phyloP scores from a whole-genome alignment of 2,329 filamentous ascomycete species.

The Fusarium ramigenum region DNA sequence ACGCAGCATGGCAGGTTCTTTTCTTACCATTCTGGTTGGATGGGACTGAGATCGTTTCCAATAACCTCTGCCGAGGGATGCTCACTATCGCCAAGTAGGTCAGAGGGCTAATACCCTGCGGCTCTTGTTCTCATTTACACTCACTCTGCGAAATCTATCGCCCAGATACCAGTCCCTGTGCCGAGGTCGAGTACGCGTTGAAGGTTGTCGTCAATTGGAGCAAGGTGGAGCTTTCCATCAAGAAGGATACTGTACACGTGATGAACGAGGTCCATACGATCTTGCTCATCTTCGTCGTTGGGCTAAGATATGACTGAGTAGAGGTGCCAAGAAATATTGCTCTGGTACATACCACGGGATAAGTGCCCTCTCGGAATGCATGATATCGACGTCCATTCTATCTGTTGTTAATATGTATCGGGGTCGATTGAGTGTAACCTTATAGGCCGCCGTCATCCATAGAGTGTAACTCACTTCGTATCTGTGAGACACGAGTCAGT shows the following conservation, averaged over 20 bases:
- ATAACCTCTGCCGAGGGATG: constrained; percentile 15
- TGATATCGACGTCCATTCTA: constrained; percentile 23
- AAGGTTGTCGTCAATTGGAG: neutral
- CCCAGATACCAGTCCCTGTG: constrained; percentile 28
- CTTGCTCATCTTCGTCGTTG: constrained; percentile 25
- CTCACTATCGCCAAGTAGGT: neutral
- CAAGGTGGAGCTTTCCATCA: constrained; percentile 16
- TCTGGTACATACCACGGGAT: neutral
- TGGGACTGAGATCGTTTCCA: constrained; percentile 26
- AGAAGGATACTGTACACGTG: constrained; percentile 26
- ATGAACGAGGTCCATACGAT: constrained; percentile 28
- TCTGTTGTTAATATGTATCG: neutral
- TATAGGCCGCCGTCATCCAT: too few species aligned
- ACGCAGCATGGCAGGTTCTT: rapidly evolving
- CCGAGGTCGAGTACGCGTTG: constrained; percentile 29
- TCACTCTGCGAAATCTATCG: constrained; percentile 29
- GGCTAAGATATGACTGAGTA: neutral
- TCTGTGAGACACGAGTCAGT: neutral
- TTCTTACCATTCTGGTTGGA: constrained; percentile 21
- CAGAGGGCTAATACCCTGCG: neutral
- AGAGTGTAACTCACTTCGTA: constrained; percentile 4
- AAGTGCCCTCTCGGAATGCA: constrained; percentile 27
- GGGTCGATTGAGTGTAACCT: neutral
- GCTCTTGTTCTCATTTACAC: neutral
- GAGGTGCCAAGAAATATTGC: rapidly evolving